These are phyloP conservation scores for Didymosphaeria variabile DNA, from an alignment of 2,329 filamentous ascomycete species.

Conservation along the genomic window DNA sequence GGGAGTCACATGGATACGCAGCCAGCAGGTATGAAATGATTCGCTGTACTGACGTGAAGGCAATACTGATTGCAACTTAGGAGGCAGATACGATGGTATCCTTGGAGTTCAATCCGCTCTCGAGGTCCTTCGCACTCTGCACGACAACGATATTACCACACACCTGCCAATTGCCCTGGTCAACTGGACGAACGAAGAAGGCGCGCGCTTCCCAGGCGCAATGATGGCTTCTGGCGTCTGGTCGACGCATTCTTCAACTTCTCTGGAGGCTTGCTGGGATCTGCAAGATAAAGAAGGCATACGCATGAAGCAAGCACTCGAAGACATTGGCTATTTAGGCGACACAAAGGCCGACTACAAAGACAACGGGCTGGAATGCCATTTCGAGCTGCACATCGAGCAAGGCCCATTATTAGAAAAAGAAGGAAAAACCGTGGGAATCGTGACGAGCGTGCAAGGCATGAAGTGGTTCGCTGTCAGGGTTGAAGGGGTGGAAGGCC, in stretches of 20 bases:
- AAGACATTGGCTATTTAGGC: constrained; percentile 45
- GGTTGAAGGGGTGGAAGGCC: constrained; percentile 44
- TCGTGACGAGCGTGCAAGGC: constrained; percentile 76
- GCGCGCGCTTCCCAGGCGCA: constrained; percentile 76
- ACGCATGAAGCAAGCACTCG: constrained; percentile 51
- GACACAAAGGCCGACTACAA: constrained; percentile 62
- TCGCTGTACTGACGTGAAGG: too few relatives aligned
- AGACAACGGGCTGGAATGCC: constrained; percentile 71
- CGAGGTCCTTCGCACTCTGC: constrained; percentile 49
- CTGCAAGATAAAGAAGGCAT: constrained; percentile 61
- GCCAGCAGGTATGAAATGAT: constrained; percentile 47
- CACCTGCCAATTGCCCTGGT: constrained; percentile 75
- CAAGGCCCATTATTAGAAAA: constrained; percentile 78
- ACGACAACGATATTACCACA: constrained; percentile 42
- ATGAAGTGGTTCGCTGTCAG: constrained; percentile 69
- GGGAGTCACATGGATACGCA: constrained; percentile 63
- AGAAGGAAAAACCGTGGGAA: constrained; percentile 67
- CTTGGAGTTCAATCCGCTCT: constrained; percentile 72
- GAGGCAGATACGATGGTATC: constrained; percentile 78
- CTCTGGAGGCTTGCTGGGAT: constrained; percentile 37
- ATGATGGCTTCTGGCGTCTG: constrained; percentile 80
- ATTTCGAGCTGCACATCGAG: constrained; percentile 86
- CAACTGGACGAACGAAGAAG: constrained; percentile 85
- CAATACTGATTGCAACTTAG: constrained; percentile 35
- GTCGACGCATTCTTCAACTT: constrained; percentile 61